Evolutionary conservation across 768 basidiomycete species (phyloP), one percentile per base, ranked within the genome.

Genomic region (Rhodotorula taiwanensis): DNA sequence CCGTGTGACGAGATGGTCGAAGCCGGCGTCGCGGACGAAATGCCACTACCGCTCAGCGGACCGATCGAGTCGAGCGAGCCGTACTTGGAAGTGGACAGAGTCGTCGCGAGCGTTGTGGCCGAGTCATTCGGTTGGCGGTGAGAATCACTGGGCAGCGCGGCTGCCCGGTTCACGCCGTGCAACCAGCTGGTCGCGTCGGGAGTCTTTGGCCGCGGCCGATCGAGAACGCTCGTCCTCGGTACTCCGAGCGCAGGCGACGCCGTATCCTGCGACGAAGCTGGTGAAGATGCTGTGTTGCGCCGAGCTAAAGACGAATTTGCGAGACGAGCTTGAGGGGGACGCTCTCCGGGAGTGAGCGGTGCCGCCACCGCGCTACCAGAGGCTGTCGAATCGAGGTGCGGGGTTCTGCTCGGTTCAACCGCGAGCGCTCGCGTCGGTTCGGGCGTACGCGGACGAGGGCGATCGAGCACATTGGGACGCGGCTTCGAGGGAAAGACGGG

Each of bases 11-110:
- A 31, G 11, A 15, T 10, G 21, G 55, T 36, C 45, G 55, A 34
- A 4, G 54, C n/a, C 27, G 51, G 30, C 33, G 52, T 49, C 52
- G 31, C 49, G 0, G 45, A 33, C 25, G 55, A 28, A 8, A 51
- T 36, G 3, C 36, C 42, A 3, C 33, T 41, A 27, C 11, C 44
- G 31, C 13, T 4, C 28, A 15, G 5, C n/a, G 31, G 30, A 6
- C 43, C 58, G 2, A 51, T 30, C 31, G 64, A 65, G 31, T 66
- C 64, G 41, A 45, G 58, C 36, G 62, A 64, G 16, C 56, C 36
- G 20, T 55, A 33, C n/a, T 39, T n/a, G 36, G 23, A 48, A 27
- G 55, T 45, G n/a, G 63, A 36, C 41, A 48, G 49, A 33, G 48
- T 20, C 34, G n/a, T 41, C 36, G 25, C 55, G 14, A 55, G 16